A percentile compares a stretch with the other conserved stretches of the same genome.
Evolutionary conservation across 805 yeast genomes (phyloP).

Genomic region (Suhomyces sp.): DNA sequence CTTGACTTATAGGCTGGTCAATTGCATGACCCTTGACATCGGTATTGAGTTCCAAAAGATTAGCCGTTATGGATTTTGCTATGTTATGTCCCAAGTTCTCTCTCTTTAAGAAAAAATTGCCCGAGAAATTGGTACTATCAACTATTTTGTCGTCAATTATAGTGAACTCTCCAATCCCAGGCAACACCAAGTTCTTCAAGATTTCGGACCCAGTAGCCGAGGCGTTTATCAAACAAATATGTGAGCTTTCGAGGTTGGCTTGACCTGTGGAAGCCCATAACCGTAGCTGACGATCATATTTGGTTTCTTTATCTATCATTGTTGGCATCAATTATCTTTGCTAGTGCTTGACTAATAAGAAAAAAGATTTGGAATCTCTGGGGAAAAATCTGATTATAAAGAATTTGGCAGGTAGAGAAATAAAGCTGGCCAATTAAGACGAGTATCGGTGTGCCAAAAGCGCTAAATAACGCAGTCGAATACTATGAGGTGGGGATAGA

Average conservation of each 20-base stretch:
- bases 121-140: conserved; percentile 42
- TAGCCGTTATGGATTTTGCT: conserved; percentile 37
- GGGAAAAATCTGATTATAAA: neutral
- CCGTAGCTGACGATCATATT: conserved; percentile 84
- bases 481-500: neutral
- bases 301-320: conserved; percentile 41
- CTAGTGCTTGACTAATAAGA: neutral
- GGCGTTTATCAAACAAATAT: conserved; percentile 60
- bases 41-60: conserved; percentile 56
- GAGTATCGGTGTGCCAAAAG: neutral
- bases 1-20: conserved; percentile 11
- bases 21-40: conserved; percentile 46
- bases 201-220: conserved; percentile 62
- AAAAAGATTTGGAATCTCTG: neutral
- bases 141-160: conserved; percentile 51
- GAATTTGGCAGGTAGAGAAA: neutral
- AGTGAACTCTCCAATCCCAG: conserved; percentile 65
- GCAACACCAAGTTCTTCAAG: conserved; percentile 73
- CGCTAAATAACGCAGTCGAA: neutral
- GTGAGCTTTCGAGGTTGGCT: conserved; percentile 49
- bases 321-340: neutral
- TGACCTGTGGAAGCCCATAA: conserved; percentile 87
- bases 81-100: conserved; percentile 42
- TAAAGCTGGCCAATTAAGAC: neutral
- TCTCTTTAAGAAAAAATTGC: conserved; percentile 59